Base-by-base conservation (phyloP, 2,329 filamentous ascomycete species). In the Calonectria honghensis region DNA sequence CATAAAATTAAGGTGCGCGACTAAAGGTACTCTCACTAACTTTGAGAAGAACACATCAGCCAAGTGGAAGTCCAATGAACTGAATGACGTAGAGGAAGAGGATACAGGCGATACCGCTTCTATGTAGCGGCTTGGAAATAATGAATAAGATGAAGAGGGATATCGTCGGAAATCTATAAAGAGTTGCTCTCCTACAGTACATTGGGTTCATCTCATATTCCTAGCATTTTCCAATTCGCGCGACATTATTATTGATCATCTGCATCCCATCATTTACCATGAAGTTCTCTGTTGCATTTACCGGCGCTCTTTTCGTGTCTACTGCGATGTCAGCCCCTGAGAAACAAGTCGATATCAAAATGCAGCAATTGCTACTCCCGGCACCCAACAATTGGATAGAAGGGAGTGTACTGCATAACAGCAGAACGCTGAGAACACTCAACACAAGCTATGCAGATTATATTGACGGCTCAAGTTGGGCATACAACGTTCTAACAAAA, bases 1-100 rank as follows among this genome's bases (percentile, higher is more conserved):
- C 57, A 63, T 63, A 63, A 61, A 63, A 63, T 41, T 63, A 63
- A 63, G 27, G 37, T 63, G 35, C 6, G 57, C 24, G 24, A 37
- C 24, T n/a, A 32, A 37, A 37, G 20, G 20, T 32, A 24, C 57
- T 27, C 10, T 41, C 2, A 2, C 35, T 27, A 63, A 41, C 24
- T 27, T 31, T 41, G 35, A 31, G 7, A 39, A 18, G 35, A 20
- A 39, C 20, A 14, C 5, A 61, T 31, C 24, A 41, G 13, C 24
- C 3, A 18, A 41, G 35, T 11, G 35, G 3, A 29, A 63, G 35
- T 4, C 13, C 27, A 20, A 6, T 20, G 16, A 39, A 16, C n/a
- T 11, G 14, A 18, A 63, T 63, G 57, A 63, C 37, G 57, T 63
- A 63, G 24, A 0, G 6, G 35, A 41, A 35, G 5, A 31, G 9